Evolutionary conservation across 345 rosid species (phyloP), one percentile per base, ranked within the genome.

Genomic region (Eucalyptus globulus): DNA sequence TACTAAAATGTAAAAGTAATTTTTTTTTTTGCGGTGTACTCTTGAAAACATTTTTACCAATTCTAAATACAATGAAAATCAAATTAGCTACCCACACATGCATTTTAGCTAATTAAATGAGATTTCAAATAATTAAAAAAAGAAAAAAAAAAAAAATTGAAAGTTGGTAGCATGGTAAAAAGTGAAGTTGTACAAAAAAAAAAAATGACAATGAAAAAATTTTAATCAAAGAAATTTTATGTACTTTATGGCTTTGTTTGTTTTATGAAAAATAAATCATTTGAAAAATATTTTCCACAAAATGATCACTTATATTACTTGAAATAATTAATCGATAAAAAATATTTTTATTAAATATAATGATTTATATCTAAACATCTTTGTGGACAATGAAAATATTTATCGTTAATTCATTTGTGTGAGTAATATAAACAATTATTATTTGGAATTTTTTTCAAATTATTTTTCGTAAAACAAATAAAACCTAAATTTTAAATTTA

Each of bases 21-120:
- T n/a, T n/a, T n/a, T n/a, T n/a, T 51, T 51, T 51, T 51, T 51
- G 9, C 1, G 56, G 0, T 3, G 10, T 7, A 53, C 24, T 1
- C 58, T 53, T 53, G 24, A 53, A 53, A 53, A 19, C 29, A 56
- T 56, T 56, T 56, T 56, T 2, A 24, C 62, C 62, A 24, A 56
- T 56, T 56, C 62, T 24, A 24, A 2, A 4, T 56, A 24, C 1
- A 56, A 22, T 24, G 62, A 56, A 56, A 4, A 24, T 56, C 6
- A 56, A 56, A 22, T 24, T 24, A 56, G 62, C 29, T 0, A 56
- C 27, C 29, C 13, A 24, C 62, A 56, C 62, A 24, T 56, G 29
- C 62, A 56, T 56, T 56, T 56, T 56, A 56, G 1, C 62, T 24
- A 56, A 56, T 56, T 56, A 22, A 24, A 4, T 56, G 29, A 56